Evolutionary conservation across 2,329 filamentous ascomycete species (phyloP), one percentile per base, ranked within the genome.

Genomic region (Colletotrichum falcatum): DNA sequence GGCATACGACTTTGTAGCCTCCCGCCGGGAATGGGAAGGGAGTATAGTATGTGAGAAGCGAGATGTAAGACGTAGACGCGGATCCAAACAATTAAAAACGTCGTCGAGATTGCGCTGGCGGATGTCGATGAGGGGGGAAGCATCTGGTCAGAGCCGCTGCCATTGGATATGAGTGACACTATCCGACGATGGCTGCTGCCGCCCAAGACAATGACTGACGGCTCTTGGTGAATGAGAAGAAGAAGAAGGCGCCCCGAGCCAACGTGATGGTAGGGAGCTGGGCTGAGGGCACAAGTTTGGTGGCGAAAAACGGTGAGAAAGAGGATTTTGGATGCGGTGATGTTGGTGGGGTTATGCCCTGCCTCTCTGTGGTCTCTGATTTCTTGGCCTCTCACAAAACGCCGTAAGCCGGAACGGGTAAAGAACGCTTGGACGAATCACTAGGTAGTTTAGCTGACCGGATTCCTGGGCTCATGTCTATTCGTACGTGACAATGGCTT

Each of bases 301-400:
- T 23, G 42, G 23, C 14, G 23, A 16, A 26, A 20, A 30, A 23
- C 18, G 16, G 26, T 16, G 44, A 16, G 18, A 18, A n/a, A 11
- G 18, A 58, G 28, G 20, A 20, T 30, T n/a, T 56, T 48, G 55
- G 28, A 42, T 16, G 18, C 42, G 16, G 16, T 44, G 42, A 44
- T 44, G 39, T 12, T 23, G 44, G 28, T 61, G 1, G n/a, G 30
- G 23, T 26, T 28, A 33, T 48, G 42, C 33, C 39, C 49, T 49
- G 49, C 49, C 49, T n/a, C 35, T 35, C 26, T 28, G 35, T 44
- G 51, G 67, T 58, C 58, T 62, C 64, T 44, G 51, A 67, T 70
- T 67, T 70, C 56, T 58, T 18, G 7, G 7, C 39, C 42, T 51
- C 14, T 30, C 48, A 33, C 35, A 30, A 53, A 28, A 61, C n/a